phyloP scores from a whole-genome alignment of 2,329 filamentous ascomycete species.

The Massarina eburnea region DNA sequence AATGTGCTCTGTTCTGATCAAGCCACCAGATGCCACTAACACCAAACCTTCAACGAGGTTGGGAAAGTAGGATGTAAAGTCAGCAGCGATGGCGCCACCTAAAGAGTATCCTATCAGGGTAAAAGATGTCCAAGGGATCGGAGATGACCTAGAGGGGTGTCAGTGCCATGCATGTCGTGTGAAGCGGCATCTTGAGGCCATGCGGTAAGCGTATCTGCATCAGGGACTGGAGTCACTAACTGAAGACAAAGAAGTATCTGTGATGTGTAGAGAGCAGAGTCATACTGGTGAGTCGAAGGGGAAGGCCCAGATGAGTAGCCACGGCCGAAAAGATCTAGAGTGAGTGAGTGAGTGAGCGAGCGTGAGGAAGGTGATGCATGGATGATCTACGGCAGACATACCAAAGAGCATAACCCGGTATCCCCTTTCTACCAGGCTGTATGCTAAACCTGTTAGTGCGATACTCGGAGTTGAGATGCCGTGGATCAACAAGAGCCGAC shows the following conservation, averaged over 20 bases:
- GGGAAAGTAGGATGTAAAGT: slow-evolving; percentile 71
- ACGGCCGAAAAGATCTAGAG: slow-evolving; percentile 69
- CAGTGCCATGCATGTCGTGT: too few species aligned
- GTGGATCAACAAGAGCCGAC: slow-evolving; percentile 74
- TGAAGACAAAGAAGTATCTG: slow-evolving; percentile 72
- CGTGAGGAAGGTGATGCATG: neutral
- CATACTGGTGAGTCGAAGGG: slow-evolving; percentile 62
- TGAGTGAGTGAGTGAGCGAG: slow-evolving; percentile 1
- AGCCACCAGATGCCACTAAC: slow-evolving; percentile 76
- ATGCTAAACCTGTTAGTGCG: slow-evolving; percentile 66
- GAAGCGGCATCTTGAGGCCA: too few species aligned
- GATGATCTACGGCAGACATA: slow-evolving; percentile 38
- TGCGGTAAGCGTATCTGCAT: too few species aligned
- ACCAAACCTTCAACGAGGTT: slow-evolving; percentile 69
- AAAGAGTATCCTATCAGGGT: slow-evolving; percentile 78
- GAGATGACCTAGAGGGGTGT: too few species aligned
- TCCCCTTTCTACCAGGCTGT: slow-evolving; percentile 64
- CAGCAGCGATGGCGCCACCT: slow-evolving; percentile 71
- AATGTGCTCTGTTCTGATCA: slow-evolving; percentile 68
- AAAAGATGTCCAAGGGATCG: slow-evolving; percentile 59
- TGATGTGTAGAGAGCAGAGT: slow-evolving; percentile 70
- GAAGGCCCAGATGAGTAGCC: slow-evolving; percentile 75
- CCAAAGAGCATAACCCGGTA: slow-evolving; percentile 78
- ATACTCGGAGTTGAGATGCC: slow-evolving; percentile 80
- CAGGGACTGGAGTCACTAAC: too few species aligned